Conservation (phyloP, 2,329 filamentous ascomycete species). For the Berkeleyomyces basicola region DNA sequence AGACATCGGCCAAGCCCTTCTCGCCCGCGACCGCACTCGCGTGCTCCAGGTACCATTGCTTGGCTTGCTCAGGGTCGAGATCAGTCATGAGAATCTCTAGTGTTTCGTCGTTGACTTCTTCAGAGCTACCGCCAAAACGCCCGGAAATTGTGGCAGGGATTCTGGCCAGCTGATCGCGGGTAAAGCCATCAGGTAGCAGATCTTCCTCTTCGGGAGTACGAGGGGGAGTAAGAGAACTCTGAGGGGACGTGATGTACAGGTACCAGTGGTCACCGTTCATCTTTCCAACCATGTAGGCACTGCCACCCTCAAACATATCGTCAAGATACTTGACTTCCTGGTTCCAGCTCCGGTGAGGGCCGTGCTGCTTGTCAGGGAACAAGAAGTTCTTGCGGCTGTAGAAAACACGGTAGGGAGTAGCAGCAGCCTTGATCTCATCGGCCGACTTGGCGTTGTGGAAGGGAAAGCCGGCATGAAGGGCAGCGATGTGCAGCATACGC, state of each 20-base stretch:
- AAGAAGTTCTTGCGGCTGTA: conserved; percentile 98
- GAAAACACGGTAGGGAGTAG: conserved; percentile 87
- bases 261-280: conserved; percentile 99
- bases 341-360: conserved; percentile 93
- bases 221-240: conserved; percentile 64
- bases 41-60: conserved; percentile 51
- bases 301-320: conserved; percentile 77
- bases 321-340: conserved; percentile 89
- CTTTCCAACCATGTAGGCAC: conserved; percentile 98
- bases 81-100: conserved; percentile 59
- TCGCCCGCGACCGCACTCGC: conserved; percentile 83
- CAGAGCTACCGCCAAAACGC: conserved; percentile 24
- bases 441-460: conserved; percentile 52
- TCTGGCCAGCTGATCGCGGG: conserved; percentile 28
- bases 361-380: conserved; percentile 84
- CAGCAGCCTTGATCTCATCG: conserved; percentile 54
- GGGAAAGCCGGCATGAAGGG: conserved; percentile 74
- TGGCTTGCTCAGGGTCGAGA: conserved; percentile 49
- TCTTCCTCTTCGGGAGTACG: conserved; percentile 44
- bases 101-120: conserved; percentile 53
- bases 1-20: conserved; percentile 47
- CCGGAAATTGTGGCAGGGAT: conserved; percentile 33
- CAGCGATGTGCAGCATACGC: conserved; percentile 83
- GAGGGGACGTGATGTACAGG: conserved; percentile 84
- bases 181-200: conserved; percentile 20